phyloP scores from a whole-genome alignment of 78 protist species.

The Dictyostelium brefeldianum region DNA sequence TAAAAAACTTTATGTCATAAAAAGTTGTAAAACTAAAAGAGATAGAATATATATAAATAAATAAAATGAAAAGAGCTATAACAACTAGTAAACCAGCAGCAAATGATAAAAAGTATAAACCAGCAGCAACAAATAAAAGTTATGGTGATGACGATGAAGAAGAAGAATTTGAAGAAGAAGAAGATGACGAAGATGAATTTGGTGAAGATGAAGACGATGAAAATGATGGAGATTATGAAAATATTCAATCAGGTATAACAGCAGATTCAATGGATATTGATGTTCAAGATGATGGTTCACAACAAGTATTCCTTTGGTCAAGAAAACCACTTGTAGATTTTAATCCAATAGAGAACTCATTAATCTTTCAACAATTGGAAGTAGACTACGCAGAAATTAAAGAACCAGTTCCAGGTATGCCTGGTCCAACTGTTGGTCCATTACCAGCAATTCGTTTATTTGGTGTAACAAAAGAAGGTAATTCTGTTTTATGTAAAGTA shows the following conservation, averaged over 20 bases:
- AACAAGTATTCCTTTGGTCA: slow-evolving; percentile 50
- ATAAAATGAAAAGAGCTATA: slow-evolving; percentile 8
- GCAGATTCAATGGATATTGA: slow-evolving; percentile 7
- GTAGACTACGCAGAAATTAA: slow-evolving; percentile 73
- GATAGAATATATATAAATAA: neutral
- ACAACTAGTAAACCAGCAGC: neutral
- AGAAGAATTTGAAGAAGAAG: slow-evolving; percentile 53
- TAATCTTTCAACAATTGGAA: slow-evolving; percentile 65
- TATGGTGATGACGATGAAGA: slow-evolving; percentile 50
- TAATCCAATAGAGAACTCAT: neutral
- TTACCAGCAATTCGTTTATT: slow-evolving; percentile 95
- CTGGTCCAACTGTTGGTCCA: slow-evolving; percentile 73
- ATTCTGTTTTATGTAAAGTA: slow-evolving; percentile 93
- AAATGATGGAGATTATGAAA: slow-evolving; percentile 33
- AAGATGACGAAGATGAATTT: slow-evolving; percentile 57
- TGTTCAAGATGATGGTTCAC: slow-evolving; percentile 19
- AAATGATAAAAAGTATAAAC: neutral
- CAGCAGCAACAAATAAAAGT: neutral
- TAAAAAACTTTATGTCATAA: neutral
- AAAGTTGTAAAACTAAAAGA: neutral
- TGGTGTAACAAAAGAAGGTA: slow-evolving; percentile 97
- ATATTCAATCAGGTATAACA: neutral
- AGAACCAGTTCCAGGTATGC: slow-evolving; percentile 87
- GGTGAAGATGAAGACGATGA: slow-evolving; percentile 38
- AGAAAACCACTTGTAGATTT: slow-evolving; percentile 31